Percentiles rank a stretch among this genome's conserved stretches.
Evolutionary conservation across 2,329 filamentous ascomycete species (phyloP).

Genomic region (Talaromyces sp.): DNA sequence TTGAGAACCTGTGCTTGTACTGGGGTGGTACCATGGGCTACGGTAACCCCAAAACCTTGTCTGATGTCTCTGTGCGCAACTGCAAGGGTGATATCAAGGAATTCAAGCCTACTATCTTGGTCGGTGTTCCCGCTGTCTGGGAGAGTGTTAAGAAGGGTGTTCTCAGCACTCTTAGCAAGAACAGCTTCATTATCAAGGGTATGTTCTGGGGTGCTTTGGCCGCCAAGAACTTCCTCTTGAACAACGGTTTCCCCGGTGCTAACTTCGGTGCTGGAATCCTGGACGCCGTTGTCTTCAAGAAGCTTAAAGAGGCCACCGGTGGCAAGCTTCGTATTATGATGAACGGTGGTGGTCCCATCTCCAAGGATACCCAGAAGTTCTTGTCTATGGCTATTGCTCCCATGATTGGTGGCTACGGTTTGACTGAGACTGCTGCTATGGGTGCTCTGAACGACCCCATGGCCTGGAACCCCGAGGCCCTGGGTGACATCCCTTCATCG

Average conservation of each 20-base stretch:
- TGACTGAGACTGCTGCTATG: slow-evolving; percentile 86
- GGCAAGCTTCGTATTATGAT: slow-evolving; percentile 85
- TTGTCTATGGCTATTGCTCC: slow-evolving; percentile 89
- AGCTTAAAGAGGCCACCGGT: slow-evolving; percentile 87
- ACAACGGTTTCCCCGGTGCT: slow-evolving; percentile 52
- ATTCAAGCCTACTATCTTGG: slow-evolving; percentile 83
- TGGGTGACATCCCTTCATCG: slow-evolving; percentile 76
- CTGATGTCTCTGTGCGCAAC: slow-evolving; percentile 82
- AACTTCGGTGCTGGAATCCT: slow-evolving; percentile 64
- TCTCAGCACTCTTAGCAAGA: slow-evolving; percentile 72
- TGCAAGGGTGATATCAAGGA: slow-evolving; percentile 93
- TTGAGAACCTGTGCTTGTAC: slow-evolving; percentile 87
- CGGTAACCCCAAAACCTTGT: slow-evolving; percentile 84
- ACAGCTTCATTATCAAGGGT: slow-evolving; percentile 69
- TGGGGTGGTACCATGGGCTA: slow-evolving; percentile 93
- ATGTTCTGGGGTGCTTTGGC: slow-evolving; percentile 74
- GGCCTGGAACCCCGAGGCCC: slow-evolving; percentile 75
- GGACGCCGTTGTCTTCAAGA: slow-evolving; percentile 85
- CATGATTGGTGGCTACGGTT: slow-evolving; percentile 91
- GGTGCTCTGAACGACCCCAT: slow-evolving; percentile 67
- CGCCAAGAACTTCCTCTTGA: slow-evolving; percentile 64
- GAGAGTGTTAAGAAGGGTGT: slow-evolving; percentile 97
- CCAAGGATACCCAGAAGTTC: slow-evolving; percentile 85
- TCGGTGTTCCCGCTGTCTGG: slow-evolving; percentile 96
- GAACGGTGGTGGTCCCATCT: slow-evolving; percentile 91